Percentiles rank a stretch among this genome's conserved stretches.
Evolutionary conservation across 192 early-diverging fungal genomes (phyloP).

Genomic region (Obelidium mucronatum): DNA sequence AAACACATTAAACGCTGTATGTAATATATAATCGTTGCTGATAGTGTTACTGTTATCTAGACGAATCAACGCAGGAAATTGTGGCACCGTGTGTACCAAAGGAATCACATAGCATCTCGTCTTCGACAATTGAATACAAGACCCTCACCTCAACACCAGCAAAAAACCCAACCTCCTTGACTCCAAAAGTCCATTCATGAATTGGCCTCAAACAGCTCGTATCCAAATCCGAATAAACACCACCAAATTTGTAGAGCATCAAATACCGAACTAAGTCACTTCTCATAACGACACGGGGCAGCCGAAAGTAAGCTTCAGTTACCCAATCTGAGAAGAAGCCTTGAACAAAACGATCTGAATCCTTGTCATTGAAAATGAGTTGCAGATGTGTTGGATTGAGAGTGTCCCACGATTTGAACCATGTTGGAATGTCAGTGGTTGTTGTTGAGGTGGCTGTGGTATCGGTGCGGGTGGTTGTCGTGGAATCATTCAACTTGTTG

Average conservation of each 20-base stretch:
- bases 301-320: slow-evolving; percentile 1
- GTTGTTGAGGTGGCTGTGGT: not conserved
- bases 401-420: slow-evolving; percentile 3
- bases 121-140: no score
- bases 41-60: no score
- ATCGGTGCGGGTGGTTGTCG: no score
- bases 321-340: slow-evolving; percentile 21
- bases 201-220: slow-evolving; percentile 37
- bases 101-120: no score
- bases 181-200: slow-evolving; percentile 26
- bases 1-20: not conserved
- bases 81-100: no score
- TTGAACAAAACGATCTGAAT: slow-evolving; percentile 1
- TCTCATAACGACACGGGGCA: slow-evolving; percentile 18
- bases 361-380: not conserved
- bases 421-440: not conserved
- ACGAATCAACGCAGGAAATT: no score
- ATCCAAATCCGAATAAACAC: slow-evolving; percentile 45
- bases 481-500: no score
- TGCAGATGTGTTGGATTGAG: slow-evolving; percentile 18
- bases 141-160: slow-evolving; percentile 25
- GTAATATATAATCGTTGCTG: no score
- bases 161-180: not conserved
- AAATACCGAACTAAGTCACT: slow-evolving; percentile 36
- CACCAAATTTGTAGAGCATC: slow-evolving; percentile 36